A percentile compares a stretch with the other conserved stretches of the same genome.
Evolutionary conservation across 129 eudicot species (phyloP).

Genomic region (Arctium lappa): DNA sequence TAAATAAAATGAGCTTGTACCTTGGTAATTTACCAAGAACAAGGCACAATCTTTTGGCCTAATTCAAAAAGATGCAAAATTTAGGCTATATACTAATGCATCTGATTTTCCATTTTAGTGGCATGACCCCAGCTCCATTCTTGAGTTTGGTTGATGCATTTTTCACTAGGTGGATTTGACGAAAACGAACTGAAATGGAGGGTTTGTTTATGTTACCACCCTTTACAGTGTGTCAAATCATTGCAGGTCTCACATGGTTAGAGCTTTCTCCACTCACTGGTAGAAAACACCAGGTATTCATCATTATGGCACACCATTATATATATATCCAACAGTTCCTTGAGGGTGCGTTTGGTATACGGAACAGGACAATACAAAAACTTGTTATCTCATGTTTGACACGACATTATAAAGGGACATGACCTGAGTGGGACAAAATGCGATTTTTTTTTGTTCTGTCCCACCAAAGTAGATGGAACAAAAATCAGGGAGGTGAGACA

Average conservation of each 20-base stretch:
- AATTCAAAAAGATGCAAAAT: neutral
- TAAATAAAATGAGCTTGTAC: neutral
- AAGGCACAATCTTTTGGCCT: neutral
- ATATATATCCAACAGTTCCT: neutral
- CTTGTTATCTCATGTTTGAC: too few species aligned
- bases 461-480: too few species aligned
- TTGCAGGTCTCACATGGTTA: slow-evolving; percentile 90
- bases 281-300: slow-evolving; percentile 87
- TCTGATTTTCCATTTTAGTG: neutral
- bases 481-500: too few species aligned
- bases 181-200: neutral
- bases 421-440: too few species aligned
- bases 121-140: neutral
- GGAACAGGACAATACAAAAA: too few species aligned
- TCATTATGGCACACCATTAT: neutral
- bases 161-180: neutral
- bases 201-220: neutral
- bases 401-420: too few species aligned
- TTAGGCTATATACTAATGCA: neutral
- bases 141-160: neutral
- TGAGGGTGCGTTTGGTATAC: neutral
- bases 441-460: too few species aligned
- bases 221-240: slow-evolving; percentile 5
- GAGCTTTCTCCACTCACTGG: slow-evolving; percentile 95
- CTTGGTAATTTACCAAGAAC: neutral